These are phyloP conservation scores for Bullera alba DNA, from an alignment of 768 basidiomycete species.

Conservation along the genomic window DNA sequence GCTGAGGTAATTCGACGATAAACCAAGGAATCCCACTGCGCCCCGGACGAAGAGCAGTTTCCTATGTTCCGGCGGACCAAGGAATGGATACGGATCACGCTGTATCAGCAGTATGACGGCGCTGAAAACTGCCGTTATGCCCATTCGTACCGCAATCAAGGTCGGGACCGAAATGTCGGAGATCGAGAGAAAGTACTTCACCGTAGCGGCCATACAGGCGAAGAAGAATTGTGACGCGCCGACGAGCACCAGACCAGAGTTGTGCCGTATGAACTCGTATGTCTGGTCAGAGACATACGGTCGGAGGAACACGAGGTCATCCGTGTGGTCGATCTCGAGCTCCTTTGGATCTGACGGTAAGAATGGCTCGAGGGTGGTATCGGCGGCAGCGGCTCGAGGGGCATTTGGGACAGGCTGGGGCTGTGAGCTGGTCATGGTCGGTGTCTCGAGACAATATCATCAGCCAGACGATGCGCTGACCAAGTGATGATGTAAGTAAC, in stretches of 20 bases:
- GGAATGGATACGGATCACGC: conserved; percentile 55
- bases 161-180: conserved; percentile 39
- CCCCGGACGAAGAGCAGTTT: conserved; percentile 57
- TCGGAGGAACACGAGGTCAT: background rate
- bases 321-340: background rate
- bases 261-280: conserved; percentile 33
- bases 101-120: conserved; percentile 52
- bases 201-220: conserved; percentile 55
- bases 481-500: no score
- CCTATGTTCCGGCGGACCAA: conserved; percentile 66
- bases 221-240: conserved; percentile 57
- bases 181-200: conserved; percentile 55
- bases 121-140: conserved; percentile 54
- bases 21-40: conserved; percentile 61
- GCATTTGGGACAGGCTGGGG: no score
- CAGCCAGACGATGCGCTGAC: no score
- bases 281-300: background rate
- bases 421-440: no score
- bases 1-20: conserved; percentile 52
- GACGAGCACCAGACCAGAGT: conserved; percentile 60
- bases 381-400: no score
- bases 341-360: no score
- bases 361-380: no score
- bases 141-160: conserved; percentile 60
- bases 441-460: no score